phyloP scores from a whole-genome alignment of 176 grass and related monocot genomes.

The Oryza glumipatula region DNA sequence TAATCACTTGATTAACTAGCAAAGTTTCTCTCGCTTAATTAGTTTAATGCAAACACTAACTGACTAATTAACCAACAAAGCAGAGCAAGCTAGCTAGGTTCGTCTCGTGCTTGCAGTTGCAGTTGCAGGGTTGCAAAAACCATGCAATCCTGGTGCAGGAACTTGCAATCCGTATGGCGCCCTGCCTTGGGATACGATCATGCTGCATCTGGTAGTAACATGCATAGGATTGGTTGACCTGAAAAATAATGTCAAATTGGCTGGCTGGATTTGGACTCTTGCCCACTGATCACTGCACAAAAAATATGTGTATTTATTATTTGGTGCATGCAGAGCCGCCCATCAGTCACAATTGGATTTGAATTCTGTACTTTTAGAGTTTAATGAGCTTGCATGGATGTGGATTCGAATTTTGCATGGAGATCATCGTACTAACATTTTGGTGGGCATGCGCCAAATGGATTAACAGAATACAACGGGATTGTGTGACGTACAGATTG shows the following conservation, averaged over 20 bases:
- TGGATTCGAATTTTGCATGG: background rate
- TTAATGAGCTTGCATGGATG: background rate
- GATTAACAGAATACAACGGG: background rate
- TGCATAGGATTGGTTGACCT: background rate
- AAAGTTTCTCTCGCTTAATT: background rate
- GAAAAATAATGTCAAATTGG: background rate
- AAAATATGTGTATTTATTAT: background rate
- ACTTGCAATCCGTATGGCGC: background rate
- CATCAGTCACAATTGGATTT: background rate
- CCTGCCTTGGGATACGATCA: background rate
- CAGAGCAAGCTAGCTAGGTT: background rate
- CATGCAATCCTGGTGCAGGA: background rate
- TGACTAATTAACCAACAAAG: background rate
- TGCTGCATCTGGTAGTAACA: background rate
- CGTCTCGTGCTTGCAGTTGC: background rate
- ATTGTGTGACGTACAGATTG: background rate
- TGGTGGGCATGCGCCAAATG: background rate
- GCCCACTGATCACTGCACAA: background rate
- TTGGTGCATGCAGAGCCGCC: background rate
- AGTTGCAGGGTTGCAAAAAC: background rate
- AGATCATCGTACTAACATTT: background rate
- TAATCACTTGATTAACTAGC: background rate
- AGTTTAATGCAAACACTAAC: background rate
- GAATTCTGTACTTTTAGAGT: background rate
- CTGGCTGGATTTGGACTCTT: background rate